Evolutionary conservation across 257 asterid genomes (phyloP), one percentile per base, ranked within the genome.

Genomic region (Oldenlandia corymbosa): DNA sequence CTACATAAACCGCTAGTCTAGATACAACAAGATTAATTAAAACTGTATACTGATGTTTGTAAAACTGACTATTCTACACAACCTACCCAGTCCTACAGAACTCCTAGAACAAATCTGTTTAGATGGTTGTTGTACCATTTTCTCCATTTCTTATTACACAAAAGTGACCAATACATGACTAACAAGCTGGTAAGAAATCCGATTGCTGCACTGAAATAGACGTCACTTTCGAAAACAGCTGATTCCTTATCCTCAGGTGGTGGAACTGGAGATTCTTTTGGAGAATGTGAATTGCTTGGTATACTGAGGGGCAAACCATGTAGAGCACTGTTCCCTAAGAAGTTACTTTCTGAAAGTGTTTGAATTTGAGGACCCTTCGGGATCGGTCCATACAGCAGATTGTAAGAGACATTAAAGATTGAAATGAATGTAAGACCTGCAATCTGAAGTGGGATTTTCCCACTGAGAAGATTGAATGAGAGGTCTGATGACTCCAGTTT

Each of bases 401-500:
- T 78, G 65, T 64, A 52, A 26, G 84, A 76, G 50, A 79, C 16
- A 28, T 79, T 81, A 30, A 79, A 66, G 70, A 45, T 5, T 4
- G 84, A 65, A 17, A 79, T 75, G 62, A 70, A 82, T 28, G 75
- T 72, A 47, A 82, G 74, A 34, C 51, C 31, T 14, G 67, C 60
- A 3, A 76, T 45, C 68, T 74, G 23, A 14, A 2, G 7, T 23
- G 83, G 88, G 10, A 82, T 76, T 43, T 27, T 42, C 17, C 81
- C 76, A 2, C 45, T 12, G 20, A 82, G 73, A 18, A 67, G 13
- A 68, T 83, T 83, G 30, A 4, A 11, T 11, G 86, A 78, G 13
- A 78, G 76, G 72, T 79, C 87, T 5, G 79, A 57, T 1, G 85
- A 73, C 67, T 42, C 91, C 5, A 81, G 68, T 9, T 64, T 10